Percentiles rank a stretch among this genome's conserved stretches.
Conservation (phyloP, 2,329 filamentous ascomycete genomes). For the Teratosphaeria nubilosa region DNA sequence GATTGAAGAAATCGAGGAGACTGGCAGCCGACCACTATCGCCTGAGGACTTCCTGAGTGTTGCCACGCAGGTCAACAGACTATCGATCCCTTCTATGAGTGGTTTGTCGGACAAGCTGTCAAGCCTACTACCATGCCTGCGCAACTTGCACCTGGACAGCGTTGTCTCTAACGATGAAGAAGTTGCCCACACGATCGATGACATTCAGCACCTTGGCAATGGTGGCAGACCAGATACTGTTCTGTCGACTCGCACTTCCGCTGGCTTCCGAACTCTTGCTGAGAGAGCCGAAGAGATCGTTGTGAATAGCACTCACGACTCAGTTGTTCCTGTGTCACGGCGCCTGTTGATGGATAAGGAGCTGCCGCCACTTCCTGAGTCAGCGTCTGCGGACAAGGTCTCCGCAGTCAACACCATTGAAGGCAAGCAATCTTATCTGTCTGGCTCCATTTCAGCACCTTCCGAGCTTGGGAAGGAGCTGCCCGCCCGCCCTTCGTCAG, state of each 20-base stretch:
- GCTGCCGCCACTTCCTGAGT: constrained; percentile 25
- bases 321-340: constrained; percentile 12
- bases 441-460: constrained; percentile 24
- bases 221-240: constrained; percentile 23
- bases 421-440: constrained; percentile 19
- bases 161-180: constrained; percentile 24
- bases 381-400: constrained; percentile 18
- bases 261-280: constrained; percentile 27
- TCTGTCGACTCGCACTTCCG: constrained; percentile 26
- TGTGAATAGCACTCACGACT: constrained; percentile 28
- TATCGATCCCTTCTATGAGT: constrained; percentile 37
- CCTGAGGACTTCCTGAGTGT: constrained; percentile 32
- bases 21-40: constrained; percentile 26
- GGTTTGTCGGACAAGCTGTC: constrained; percentile 37
- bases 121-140: constrained; percentile 35
- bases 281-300: constrained; percentile 29
- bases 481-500: constrained; percentile 17
- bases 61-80: constrained; percentile 34
- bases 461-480: constrained; percentile 16
- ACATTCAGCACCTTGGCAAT: constrained; percentile 19
- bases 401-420: constrained; percentile 13
- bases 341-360: constrained; percentile 23
- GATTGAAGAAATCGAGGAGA: constrained; percentile 10
- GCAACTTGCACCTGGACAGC: constrained; percentile 27
- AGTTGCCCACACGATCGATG: constrained; percentile 29